Percentiles rank a stretch among this genome's conserved stretches.
Conservation (phyloP, 345 rosid genomes). For the Arabidopsis arenosa region DNA sequence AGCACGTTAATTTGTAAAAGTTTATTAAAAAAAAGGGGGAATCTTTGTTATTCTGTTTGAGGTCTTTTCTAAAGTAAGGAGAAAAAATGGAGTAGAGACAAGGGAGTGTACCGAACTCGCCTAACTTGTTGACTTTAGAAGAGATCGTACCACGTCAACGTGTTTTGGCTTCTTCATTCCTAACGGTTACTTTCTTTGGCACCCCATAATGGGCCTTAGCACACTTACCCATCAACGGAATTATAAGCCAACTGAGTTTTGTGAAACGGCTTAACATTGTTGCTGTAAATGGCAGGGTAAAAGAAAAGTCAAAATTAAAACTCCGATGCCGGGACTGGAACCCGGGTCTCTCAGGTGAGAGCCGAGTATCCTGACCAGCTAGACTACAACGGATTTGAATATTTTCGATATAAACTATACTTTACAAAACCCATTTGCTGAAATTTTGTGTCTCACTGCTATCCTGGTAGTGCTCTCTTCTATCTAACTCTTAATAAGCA, state of each 20-base stretch:
- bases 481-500: too few relatives aligned
- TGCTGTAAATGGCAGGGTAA: neutral
- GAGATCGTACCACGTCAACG: conserved; percentile 19
- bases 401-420: too few relatives aligned
- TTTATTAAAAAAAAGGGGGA: neutral
- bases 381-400: neutral
- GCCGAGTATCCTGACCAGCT: conserved; percentile 46
- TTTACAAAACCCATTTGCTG: neutral
- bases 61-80: neutral
- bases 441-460: too few relatives aligned
- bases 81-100: conserved; percentile 25
- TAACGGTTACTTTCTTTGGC: neutral
- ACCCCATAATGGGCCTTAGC: conserved; percentile 6
- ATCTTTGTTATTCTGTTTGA: neutral
- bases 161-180: neutral
- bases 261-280: neutral
- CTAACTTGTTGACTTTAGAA: conserved; percentile 37
- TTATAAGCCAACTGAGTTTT: neutral
- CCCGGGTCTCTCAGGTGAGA: conserved; percentile 63
- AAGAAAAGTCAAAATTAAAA: neutral
- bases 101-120: conserved; percentile 25
- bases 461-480: too few relatives aligned
- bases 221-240: conserved; percentile 9
- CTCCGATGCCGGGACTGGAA: conserved; percentile 65
- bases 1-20: neutral